phyloP scores from a whole-genome alignment of 495 filamentous ascomycete genomes.

The Halenospora varia region DNA sequence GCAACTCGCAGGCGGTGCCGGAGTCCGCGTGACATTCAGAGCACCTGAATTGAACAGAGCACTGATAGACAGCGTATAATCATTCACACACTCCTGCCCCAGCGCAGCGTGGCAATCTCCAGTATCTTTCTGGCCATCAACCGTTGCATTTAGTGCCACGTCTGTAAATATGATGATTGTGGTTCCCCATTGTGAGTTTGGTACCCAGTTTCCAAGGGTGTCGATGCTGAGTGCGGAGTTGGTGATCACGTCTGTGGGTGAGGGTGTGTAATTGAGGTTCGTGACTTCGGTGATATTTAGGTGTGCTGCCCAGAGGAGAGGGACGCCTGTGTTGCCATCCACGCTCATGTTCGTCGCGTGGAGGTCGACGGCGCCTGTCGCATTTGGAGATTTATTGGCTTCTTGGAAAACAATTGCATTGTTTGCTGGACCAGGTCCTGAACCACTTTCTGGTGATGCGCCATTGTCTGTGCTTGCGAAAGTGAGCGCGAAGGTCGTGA shows the following conservation, averaged over 20 bases:
- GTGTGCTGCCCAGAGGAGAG: neutral
- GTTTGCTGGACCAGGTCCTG: constrained; percentile 1
- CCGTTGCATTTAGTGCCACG: constrained; percentile 1
- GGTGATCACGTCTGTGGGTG: constrained; percentile 6
- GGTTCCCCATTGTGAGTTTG: neutral
- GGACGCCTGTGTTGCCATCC: neutral
- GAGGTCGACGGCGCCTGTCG: neutral
- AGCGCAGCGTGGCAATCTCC: constrained; percentile 1
- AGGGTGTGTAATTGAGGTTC: neutral
- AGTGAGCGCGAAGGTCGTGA: neutral
- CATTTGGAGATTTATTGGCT: constrained; percentile 4
- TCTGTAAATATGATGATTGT: neutral
- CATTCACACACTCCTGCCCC: neutral
- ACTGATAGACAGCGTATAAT: neutral
- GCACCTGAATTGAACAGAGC: neutral
- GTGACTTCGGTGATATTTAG: constrained; percentile 7
- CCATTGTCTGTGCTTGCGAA: neutral
- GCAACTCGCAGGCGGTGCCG: neutral
- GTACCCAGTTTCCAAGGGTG: neutral
- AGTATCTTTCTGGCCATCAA: constrained; percentile 3
- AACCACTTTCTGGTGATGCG: neutral
- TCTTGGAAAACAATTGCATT: neutral
- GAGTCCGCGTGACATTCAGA: neutral
- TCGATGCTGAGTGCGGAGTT: constrained; percentile 1
- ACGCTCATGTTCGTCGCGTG: constrained; percentile 1